Evolutionary conservation across 495 filamentous ascomycete genomes (phyloP), one percentile per base, ranked within the genome.

Genomic region (Penicillium samsonianum): DNA sequence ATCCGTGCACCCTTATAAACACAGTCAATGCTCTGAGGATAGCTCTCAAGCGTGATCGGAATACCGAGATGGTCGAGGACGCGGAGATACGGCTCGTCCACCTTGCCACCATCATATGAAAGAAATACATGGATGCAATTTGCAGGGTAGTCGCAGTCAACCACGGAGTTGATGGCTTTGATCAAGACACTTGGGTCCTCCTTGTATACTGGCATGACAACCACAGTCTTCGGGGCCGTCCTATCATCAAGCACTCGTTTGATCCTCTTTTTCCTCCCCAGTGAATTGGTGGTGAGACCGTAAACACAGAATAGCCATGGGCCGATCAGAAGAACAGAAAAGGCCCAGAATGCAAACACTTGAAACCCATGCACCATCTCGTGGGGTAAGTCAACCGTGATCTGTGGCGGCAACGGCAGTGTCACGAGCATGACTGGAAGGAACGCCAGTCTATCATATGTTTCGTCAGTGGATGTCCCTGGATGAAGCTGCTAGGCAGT

Each of bases 321-420:
- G 8, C 96, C 79, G 2, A 87, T 89, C 31, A 98, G 74, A 12
- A 98, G 82, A 49, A 80, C 84, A 0, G 93, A 86, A 64, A 98
- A 98, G n/a, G 90, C 82, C 85, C 89, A 96, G 67, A 98, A 97
- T 4, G 92, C 93, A 62, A 97, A 97, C 91, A 91, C 95, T 68
- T 97, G 94, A 17, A 98, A 80, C 46, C 88, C 77, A 19, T 59
- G 67, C 38, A 92, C 87, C 77, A 94, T 80, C 2, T 58, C 23
- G 6, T 63, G 23, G 1, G 94, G 93, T 71, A 92, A 92, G 57
- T 88, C 78, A 53, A 82, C 72, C 0, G 83, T 85, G 44, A 96
- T 77, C 57, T 84, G 78, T 11, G 80, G 63, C 7, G 94, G 94
- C 10, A 98, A 78, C 1, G 94, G 94, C 25, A 98, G 82, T 0